phyloP scores from a whole-genome alignment of 2,329 filamentous ascomycete genomes.

The Mycosphaerella arachidis region DNA sequence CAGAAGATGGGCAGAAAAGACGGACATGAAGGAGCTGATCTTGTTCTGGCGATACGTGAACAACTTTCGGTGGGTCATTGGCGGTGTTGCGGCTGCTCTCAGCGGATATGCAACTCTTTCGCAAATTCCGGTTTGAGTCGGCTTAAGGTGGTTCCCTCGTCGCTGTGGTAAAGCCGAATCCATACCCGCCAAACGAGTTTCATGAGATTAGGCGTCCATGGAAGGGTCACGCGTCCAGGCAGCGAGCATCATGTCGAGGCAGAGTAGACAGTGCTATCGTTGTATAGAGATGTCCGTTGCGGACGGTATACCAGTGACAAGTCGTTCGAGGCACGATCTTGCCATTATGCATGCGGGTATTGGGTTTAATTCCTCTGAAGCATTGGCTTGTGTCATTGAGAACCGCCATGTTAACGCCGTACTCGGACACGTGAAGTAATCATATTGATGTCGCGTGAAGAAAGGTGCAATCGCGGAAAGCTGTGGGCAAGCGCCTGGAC shows the following conservation, averaged over 20 bases:
- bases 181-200: no score
- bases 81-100: conserved; percentile 16
- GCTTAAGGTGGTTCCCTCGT: not conserved
- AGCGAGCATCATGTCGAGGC: no score
- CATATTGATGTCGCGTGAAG: not conserved
- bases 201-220: not conserved
- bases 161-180: not conserved
- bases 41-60: conserved; percentile 26
- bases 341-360: no score
- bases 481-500: not conserved
- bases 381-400: not conserved
- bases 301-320: no score
- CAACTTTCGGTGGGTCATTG: conserved; percentile 24
- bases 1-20: conserved; percentile 23
- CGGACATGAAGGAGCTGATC: conserved; percentile 25
- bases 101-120: conserved; percentile 27
- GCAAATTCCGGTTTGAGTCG: not conserved
- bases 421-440: no score
- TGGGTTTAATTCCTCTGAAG: no score
- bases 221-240: not conserved
- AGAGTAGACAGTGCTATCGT: no score
- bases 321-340: no score
- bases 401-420: no score
- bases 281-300: no score
- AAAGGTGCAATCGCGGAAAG: not conserved